Evolutionary conservation across 768 basidiomycete species (phyloP), one percentile per base, ranked within the genome.

Genomic region (Imleria badia): DNA sequence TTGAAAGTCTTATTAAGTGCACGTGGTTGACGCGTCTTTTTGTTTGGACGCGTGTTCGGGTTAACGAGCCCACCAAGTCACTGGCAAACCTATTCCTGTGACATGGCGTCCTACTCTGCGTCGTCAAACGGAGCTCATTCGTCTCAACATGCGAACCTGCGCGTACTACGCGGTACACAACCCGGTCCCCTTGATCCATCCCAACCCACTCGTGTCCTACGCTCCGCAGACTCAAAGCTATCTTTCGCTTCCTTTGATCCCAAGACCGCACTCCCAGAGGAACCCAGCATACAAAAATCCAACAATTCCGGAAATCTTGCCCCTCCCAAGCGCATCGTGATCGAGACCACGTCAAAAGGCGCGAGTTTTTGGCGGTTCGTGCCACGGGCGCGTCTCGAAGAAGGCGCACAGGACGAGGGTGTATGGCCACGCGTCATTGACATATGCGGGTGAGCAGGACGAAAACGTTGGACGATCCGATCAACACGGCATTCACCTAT

Each of bases 231-330:
- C n/a, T 81, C 86, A 5, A 82, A 59, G 30, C 72, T 91, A n/a
- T 78, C 75, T 5, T 92, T 92, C 61, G 87, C 90, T 11, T 79
- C 78, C n/a, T 90, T 88, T 55, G 82, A 91, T 64, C 86, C 89
- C 6, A 76, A 76, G 48, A 79, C 84, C 23, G 90, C 87, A 0
- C 73, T 78, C n/a, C 69, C 73, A 14, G 75, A 71, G 34, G 61
- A 72, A 3, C 66, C 74, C 17, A 73, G 74, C 51, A 26, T 75
- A 19, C 74, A 66, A 31, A 79, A 73, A 45, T 72, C 78, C 45
- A 78, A 74, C 23, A 64, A 76, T 12, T 73, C 77, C 35, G 76
- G 78, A n/a, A 76, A 78, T 36, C 72, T 76, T 1, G 76, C 76
- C 45, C 75, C 81, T 6, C 82, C 86, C 1, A 87, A 85, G 67